Evolutionary conservation across 2,329 filamentous ascomycete genomes (phyloP), one percentile per base, ranked within the genome.

Genomic region (Arthrobotrys entomopaga): DNA sequence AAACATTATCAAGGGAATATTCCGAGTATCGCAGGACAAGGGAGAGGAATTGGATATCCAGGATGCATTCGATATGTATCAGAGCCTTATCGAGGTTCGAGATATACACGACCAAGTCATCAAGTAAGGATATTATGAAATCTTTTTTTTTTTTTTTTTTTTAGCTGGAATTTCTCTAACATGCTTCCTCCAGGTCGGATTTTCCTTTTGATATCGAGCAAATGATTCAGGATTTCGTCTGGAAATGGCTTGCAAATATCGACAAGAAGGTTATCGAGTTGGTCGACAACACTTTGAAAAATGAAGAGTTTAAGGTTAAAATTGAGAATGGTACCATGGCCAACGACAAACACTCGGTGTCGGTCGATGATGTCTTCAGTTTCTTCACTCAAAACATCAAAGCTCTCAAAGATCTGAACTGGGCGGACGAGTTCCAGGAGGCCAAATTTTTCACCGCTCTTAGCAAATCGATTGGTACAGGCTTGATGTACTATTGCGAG

Each of bases 381-480:
- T 89, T 96, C 0, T 97, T 98, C 84, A 96, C 93, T 79, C 91
- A 97, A 82, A 91, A 91, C 16, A 88, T 96, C 40, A 91, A 97
- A 76, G 92, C 96, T 79, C 88, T 99, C 64, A 89, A 91, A 63
- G 85, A 92, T 77, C 85, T 99, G 10, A 88, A 93, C 74, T 99
- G 95, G 95, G 90, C 93, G 77, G 92, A 98, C 80, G 92, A 97
- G 79, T 85, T 96, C 42, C 93, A 97, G 77, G 91, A 97, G 80
- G 94, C 95, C 43, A 92, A 93, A 76, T 99, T 99, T 82, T 98
- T 98, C 93, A 99, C 95, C 15, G 88, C 92, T 1, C 84, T 97
- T 15, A 89, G 93, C 13, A 96, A 93, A 79, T 90, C 90, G 0
- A 92, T 98, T 73, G 90, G 93, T 1, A 86, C 87, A 53, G 93